Evolutionary conservation across 306 rosid genomes (phyloP), one percentile per base, ranked within the genome.

Genomic region (Medicago arabica): DNA sequence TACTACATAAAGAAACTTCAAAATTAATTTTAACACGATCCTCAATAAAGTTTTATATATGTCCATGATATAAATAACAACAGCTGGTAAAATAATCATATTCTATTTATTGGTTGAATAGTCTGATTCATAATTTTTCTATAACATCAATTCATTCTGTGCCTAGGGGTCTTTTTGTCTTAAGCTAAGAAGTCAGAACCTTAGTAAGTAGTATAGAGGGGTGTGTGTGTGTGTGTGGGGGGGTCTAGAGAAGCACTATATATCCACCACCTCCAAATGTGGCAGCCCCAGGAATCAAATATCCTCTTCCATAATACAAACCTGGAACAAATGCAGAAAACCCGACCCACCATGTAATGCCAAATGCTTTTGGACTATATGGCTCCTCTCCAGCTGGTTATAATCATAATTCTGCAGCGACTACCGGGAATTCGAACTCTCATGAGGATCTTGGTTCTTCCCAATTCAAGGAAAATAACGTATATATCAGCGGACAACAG

Each of bases 401-500:
- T 85, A 92, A 87, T 84, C 97, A 91, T 64, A 86, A 85, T 80
- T 85, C 97, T 78, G 87, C 88, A 44, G 86, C 86, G 40, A 79
- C 84, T 51, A 87, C 85, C 0, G 97, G 92, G 78, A 92, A 92
- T 79, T 81, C 96, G 9, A 85, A 86, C 68, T 67, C 83, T 34
- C 92, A 85, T 57, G 99, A 92, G 77, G 97, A 95, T 80, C 89
- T 89, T 8, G 87, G 90, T 60, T 83, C 88, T n/a, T 90, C 97
- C 25, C 97, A 87, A 85, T 95, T 90, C 84, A 95, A 92, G 86
- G 99, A 95, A 63, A 95, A 60, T 81, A 95, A 81, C 63, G 86
- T 88, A 44, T 95, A 95, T 86, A 86, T 95, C 57, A 67, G 88
- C n/a, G 98, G 97, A 75, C 97, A 93, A 63, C 99, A 95, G 97